These are phyloP conservation scores for Periglandula ipomoeae DNA, from an alignment of 2,329 filamentous ascomycete species.

Conservation along the genomic window DNA sequence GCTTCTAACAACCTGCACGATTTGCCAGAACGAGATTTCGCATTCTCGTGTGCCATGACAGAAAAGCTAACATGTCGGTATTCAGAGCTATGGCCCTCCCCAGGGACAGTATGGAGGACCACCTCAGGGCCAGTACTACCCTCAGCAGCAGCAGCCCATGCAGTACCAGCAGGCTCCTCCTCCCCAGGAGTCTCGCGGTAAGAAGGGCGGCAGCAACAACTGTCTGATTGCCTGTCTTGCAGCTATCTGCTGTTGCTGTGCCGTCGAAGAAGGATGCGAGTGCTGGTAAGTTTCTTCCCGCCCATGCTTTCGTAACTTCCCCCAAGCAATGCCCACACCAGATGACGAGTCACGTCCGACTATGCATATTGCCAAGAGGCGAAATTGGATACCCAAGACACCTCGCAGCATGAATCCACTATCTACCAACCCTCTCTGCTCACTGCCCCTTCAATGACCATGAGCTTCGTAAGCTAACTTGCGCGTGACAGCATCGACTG, in stretches of 20 bases:
- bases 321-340: background rate
- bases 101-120: slow-evolving; percentile 23
- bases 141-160: slow-evolving; percentile 31
- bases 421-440: background rate
- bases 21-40: too few species aligned
- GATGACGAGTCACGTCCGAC: background rate
- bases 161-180: slow-evolving; percentile 32
- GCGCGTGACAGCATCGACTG: slow-evolving; percentile 25
- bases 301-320: background rate
- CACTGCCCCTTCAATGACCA: background rate
- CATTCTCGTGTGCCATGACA: background rate
- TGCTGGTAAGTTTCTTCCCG: slow-evolving; percentile 30
- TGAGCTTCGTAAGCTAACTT: background rate
- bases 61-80: background rate
- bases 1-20: too few species aligned
- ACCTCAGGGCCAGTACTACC: slow-evolving; percentile 23
- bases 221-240: slow-evolving; percentile 40
- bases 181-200: slow-evolving; percentile 18
- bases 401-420: background rate
- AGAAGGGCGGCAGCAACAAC: slow-evolving; percentile 26
- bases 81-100: slow-evolving; percentile 21
- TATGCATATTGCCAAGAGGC: background rate
- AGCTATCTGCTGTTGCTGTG: slow-evolving; percentile 41
- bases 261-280: slow-evolving; percentile 40
- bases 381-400: background rate